A percentile compares a stretch with the other conserved stretches of the same genome.
Conservation (phyloP, 129 eudicot species). For the Centrapalus pauciflorus region DNA sequence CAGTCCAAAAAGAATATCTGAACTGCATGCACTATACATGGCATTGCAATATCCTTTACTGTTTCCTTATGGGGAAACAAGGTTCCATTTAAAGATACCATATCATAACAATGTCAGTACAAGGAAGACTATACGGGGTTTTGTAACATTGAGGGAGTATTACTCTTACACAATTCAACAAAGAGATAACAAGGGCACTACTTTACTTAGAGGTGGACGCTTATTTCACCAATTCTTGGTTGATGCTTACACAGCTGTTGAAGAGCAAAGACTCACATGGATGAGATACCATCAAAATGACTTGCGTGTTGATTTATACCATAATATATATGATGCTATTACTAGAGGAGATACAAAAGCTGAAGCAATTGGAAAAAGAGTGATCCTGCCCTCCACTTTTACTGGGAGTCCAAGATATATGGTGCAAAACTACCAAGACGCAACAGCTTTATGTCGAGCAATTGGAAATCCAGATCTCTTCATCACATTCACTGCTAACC, state of each 20-base stretch:
- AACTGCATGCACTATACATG: constrained; percentile 14
- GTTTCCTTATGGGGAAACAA: constrained; percentile 33
- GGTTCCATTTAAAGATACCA: neutral
- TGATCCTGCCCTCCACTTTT: constrained; percentile 7
- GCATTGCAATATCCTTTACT: too few relatives aligned
- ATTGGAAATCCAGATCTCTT: constrained; percentile 1
- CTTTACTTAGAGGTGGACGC: neutral
- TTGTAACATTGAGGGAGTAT: neutral
- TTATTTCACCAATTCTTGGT: neutral
- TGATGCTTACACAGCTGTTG: too few relatives aligned
- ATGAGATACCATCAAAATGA: too few relatives aligned
- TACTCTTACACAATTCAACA: neutral
- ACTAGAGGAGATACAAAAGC: neutral
- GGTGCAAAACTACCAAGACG: constrained; percentile 16
- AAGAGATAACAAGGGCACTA: neutral
- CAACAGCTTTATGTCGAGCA: neutral
- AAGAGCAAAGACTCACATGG: too few relatives aligned
- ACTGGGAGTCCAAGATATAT: constrained; percentile 5
- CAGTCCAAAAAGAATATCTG: neutral
- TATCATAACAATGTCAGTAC: neutral
- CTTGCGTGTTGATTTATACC: neutral
- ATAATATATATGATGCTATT: neutral
- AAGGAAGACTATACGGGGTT: neutral
- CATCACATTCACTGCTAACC: constrained; percentile 13
- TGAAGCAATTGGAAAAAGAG: neutral